phyloP scores from a whole-genome alignment of 140 eudicot species.

The Ambrosia hybrid region DNA sequence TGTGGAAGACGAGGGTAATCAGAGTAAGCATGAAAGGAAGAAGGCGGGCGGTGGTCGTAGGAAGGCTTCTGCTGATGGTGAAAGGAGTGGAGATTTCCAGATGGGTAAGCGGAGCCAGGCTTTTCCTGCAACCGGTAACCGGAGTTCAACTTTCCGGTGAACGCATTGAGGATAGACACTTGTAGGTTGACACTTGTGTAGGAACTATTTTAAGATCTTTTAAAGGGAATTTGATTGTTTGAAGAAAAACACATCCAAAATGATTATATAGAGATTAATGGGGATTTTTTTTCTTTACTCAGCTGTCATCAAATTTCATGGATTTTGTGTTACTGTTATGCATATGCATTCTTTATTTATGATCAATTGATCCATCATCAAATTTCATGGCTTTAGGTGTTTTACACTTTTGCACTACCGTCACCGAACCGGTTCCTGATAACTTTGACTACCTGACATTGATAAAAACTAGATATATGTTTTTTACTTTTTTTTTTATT shows the following conservation, averaged over 20 bases:
- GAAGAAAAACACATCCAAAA: slow-evolving; percentile 10
- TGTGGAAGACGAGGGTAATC: slow-evolving; percentile 19
- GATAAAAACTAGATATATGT: neutral
- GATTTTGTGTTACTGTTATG: neutral
- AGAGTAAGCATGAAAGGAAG: slow-evolving; percentile 34
- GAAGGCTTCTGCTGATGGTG: slow-evolving; percentile 41
- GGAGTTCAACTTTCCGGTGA: slow-evolving; percentile 83
- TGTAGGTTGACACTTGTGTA: slow-evolving; percentile 26
- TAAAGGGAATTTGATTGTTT: slow-evolving; percentile 28
- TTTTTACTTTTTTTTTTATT: neutral
- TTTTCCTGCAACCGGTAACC: slow-evolving; percentile 89
- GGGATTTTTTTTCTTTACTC: neutral
- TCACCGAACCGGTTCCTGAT: too few species aligned
- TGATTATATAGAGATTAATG: slow-evolving; percentile 13
- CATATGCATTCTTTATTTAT: too few species aligned
- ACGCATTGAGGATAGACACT: neutral
- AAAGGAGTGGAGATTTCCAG: slow-evolving; percentile 51
- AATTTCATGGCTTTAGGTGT: too few species aligned
- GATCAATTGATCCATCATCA: too few species aligned
- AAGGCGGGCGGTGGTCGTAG: slow-evolving; percentile 33
- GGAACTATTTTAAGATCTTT: slow-evolving; percentile 7
- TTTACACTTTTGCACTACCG: too few species aligned
- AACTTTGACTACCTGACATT: too few species aligned
- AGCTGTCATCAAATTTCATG: slow-evolving; percentile 12
- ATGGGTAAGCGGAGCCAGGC: slow-evolving; percentile 89